Base-by-base conservation (phyloP, 441 rosid species). In the Cnidoscolus chayamansa region DNA sequence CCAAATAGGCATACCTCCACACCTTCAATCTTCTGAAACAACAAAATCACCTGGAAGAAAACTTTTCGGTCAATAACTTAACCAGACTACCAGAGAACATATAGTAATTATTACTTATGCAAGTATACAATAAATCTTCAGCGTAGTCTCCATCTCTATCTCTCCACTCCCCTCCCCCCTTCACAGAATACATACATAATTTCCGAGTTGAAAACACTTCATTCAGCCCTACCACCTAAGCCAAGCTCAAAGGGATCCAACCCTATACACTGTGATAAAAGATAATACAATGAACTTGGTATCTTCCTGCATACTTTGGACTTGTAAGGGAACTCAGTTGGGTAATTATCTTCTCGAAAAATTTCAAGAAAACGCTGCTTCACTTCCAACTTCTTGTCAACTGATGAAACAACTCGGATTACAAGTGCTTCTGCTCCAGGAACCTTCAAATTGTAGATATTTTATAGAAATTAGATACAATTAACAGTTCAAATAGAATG, bases 11-110 rank as follows among this genome's bases (percentile, higher is more conserved):
- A 94, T 47, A 96, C 99, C 82, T 96, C 99, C 67, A 96, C 99
- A 54, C 99, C 99, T 84, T 96, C 98, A 77, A 96, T 96, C 91
- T 92, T 96, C 86, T 96, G 99, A 83, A 96, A 94, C 85, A 96
- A 74, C 80, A 96, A 78, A 84, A 96, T 67, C 51, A 93, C 99
- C 99, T 96, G 88, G 76, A 79, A 87, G 70, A 78, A 73, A 73
- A 72, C 77, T 48, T 35, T 50, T 16, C 40, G 19, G 55, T 77
- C 73, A 63, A 62, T 55, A 64, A 35, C 54, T 35, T 55, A 64
- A 35, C 54, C 43, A 37, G 13, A 50, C 16, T 54, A 74, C 11
- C 16, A 31, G 25, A 50, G 0, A 40, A 5, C 66, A 31, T 8
- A 12, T 9, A 12, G 6, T 5, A 59, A 30, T 37, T 10, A 59